A percentile compares a stretch with the other conserved stretches of the same genome.
phyloP scores from a whole-genome alignment of 148 eudicot species.

The Mesembryanthemum crystallinum region DNA sequence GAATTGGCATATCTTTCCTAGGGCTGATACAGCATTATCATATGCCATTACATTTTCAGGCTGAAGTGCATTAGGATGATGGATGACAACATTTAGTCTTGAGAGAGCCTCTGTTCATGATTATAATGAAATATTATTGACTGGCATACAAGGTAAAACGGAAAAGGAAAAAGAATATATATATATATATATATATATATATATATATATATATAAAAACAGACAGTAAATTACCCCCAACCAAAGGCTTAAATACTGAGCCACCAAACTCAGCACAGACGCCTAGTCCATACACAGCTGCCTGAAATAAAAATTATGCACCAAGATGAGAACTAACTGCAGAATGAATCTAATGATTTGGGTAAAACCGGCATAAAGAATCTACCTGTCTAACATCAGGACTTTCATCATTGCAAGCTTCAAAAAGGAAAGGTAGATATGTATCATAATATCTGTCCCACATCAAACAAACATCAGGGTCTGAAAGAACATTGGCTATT shows the following conservation, averaged over 20 bases:
- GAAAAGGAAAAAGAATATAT: no score
- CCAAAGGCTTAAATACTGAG: constrained; percentile 76
- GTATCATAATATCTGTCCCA: constrained; percentile 76
- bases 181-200: no score
- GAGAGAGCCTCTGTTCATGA: constrained; percentile 81
- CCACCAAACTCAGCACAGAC: constrained; percentile 99
- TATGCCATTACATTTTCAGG: constrained; percentile 82
- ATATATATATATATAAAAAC: no score
- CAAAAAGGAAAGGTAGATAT: constrained; percentile 78
- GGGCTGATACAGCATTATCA: constrained; percentile 95
- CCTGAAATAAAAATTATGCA: constrained; percentile 42
- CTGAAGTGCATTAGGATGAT: constrained; percentile 58
- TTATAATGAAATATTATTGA: not conserved
- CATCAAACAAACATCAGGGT: constrained; percentile 4
- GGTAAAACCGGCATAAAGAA: constrained; percentile 6
- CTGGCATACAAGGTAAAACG: not conserved
- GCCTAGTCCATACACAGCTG: constrained; percentile 98
- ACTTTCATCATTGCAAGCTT: constrained; percentile 85
- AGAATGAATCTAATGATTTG: not conserved
- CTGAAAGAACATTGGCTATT: not conserved
- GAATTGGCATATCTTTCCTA: constrained; percentile 84
- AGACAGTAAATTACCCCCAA: constrained; percentile 53
- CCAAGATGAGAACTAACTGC: constrained; percentile 13
- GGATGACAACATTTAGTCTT: constrained; percentile 71
- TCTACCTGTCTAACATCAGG: constrained; percentile 87